A percentile compares a stretch with the other conserved stretches of the same genome.
These are phyloP conservation scores for Striga hermonthica DNA, from an alignment of 305 asterid genomes.

Conservation along the genomic window DNA sequence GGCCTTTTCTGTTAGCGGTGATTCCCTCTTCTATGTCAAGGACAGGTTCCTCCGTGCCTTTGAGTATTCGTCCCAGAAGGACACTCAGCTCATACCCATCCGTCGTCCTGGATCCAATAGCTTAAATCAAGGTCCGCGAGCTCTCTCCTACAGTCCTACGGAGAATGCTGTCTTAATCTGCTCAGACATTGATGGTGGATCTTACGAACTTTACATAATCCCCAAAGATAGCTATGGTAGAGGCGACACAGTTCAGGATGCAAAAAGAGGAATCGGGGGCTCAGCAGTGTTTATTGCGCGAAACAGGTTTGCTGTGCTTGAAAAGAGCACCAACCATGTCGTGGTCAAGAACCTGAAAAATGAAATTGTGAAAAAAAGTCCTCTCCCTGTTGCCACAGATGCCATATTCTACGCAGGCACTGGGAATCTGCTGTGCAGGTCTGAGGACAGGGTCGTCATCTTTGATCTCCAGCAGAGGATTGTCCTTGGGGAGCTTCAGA, in stretches of 20 bases:
- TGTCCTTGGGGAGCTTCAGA: slow-evolving; percentile 69
- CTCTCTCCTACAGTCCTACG: slow-evolving; percentile 73
- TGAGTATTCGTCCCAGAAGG: slow-evolving; percentile 47
- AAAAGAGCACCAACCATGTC: slow-evolving; percentile 42
- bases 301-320: slow-evolving; percentile 76
- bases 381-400: slow-evolving; percentile 61
- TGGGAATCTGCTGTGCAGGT: slow-evolving; percentile 72
- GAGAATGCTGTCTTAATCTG: slow-evolving; percentile 74
- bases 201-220: slow-evolving; percentile 61
- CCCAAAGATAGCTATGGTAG: slow-evolving; percentile 72
- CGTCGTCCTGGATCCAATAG: slow-evolving; percentile 47
- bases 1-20: slow-evolving; percentile 62
- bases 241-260: slow-evolving; percentile 72
- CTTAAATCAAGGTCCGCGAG: slow-evolving; percentile 58
- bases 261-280: slow-evolving; percentile 71
- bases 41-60: slow-evolving; percentile 52
- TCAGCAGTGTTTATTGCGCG: slow-evolving; percentile 80
- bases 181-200: slow-evolving; percentile 74
- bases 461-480: slow-evolving; percentile 74
- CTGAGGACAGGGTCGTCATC: slow-evolving; percentile 71
- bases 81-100: slow-evolving; percentile 42
- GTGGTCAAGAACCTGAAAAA: slow-evolving; percentile 40
- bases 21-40: slow-evolving; percentile 60
- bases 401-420: slow-evolving; percentile 83
- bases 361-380: slow-evolving; percentile 53